Conservation (phyloP, 208 protist species). For the Acanthamoeba royreba region DNA sequence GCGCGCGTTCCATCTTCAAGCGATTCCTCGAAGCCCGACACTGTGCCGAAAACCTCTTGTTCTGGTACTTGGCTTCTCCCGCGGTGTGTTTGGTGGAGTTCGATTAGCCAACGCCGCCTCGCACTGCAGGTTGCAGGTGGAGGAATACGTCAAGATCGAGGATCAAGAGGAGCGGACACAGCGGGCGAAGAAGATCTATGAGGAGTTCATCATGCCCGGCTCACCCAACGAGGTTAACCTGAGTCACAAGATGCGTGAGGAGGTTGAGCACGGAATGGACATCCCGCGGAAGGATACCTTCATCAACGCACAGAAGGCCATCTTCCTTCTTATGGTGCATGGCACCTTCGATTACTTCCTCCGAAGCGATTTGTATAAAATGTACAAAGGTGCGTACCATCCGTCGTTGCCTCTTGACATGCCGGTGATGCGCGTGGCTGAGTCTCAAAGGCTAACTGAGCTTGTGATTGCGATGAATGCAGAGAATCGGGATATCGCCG, state of each 20-base stretch:
- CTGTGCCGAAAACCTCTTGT: conserved; percentile 12
- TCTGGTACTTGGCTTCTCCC: background rate
- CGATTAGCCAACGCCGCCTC: background rate
- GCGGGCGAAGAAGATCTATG: background rate
- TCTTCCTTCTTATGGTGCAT: background rate
- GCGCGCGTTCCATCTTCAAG: background rate
- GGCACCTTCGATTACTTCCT: conserved; percentile 16
- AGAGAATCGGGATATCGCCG: background rate
- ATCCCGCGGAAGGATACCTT: background rate
- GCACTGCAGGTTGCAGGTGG: background rate
- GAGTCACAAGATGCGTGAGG: background rate
- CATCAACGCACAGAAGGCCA: background rate
- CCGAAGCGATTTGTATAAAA: conserved; percentile 9
- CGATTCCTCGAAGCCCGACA: background rate
- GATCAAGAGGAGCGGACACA: background rate
- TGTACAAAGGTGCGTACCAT: background rate
- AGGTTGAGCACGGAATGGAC: background rate
- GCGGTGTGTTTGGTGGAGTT: background rate
- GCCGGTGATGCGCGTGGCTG: background rate
- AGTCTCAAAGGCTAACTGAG: too few relatives aligned
- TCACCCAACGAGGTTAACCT: background rate
- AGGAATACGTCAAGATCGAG: background rate
- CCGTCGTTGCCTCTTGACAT: background rate
- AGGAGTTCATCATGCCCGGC: background rate
- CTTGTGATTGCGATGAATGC: too few relatives aligned